A percentile compares a stretch with the other conserved stretches of the same genome.
These are phyloP conservation scores for Skeletonema marinoi DNA, from an alignment of 108 stramenopile species.

Conservation along the genomic window DNA sequence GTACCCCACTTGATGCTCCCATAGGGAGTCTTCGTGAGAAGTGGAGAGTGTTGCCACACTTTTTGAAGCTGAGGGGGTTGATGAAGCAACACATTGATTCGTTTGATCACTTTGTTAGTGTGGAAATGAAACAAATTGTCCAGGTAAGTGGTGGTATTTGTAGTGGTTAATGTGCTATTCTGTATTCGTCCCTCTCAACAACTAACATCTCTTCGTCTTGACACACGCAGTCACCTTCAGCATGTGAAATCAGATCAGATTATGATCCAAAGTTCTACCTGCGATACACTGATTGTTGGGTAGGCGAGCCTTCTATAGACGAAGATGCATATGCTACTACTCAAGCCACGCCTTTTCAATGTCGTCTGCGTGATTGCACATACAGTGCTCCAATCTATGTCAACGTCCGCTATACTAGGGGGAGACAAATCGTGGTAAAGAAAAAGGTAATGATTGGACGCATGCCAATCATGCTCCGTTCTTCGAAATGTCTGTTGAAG, in stretches of 20 bases:
- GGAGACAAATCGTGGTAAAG: constrained; percentile 92
- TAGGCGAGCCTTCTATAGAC: constrained; percentile 91
- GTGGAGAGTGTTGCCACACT: constrained; percentile 96
- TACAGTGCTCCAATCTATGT: constrained; percentile 98
- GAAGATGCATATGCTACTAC: constrained; percentile 87
- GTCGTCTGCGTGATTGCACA: constrained; percentile 96
- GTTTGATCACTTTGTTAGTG: constrained; percentile 97
- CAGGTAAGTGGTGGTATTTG: constrained; percentile 29
- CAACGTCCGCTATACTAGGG: constrained; percentile 95
- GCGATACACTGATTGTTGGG: constrained; percentile 94
- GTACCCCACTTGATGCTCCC: constrained; percentile 82
- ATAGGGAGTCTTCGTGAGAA: constrained; percentile 90
- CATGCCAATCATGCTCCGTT: constrained; percentile 97
- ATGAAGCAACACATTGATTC: constrained; percentile 99
- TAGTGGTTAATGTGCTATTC: background rate
- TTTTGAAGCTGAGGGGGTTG: constrained; percentile 89
- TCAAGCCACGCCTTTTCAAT: constrained; percentile 94
- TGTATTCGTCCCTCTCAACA: background rate
- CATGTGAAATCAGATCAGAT: constrained; percentile 90
- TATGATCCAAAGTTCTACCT: constrained; percentile 96
- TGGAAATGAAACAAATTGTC: constrained; percentile 92
- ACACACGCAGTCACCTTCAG: constrained; percentile 60
- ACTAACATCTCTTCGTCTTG: background rate
- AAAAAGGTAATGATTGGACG: constrained; percentile 81
- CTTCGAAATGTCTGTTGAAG: constrained; percentile 87